A percentile compares a stretch with the other conserved stretches of the same genome.
Conservation (phyloP, 257 asterid genomes). For the Ligustrum vulgare region DNA sequence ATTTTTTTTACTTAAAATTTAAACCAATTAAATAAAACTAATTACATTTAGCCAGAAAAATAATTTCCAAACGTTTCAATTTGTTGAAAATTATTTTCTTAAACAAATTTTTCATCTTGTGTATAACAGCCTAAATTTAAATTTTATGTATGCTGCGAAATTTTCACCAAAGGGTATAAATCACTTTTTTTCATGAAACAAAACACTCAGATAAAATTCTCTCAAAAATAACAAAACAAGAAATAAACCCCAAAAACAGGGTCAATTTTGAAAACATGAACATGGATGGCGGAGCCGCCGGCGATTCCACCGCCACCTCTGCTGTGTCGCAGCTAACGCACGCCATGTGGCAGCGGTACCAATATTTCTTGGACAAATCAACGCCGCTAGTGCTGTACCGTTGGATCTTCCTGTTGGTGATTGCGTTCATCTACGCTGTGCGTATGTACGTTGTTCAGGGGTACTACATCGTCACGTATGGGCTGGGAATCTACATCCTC, state of each 20-base stretch:
- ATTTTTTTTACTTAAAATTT: too few relatives aligned
- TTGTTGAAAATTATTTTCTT: too few relatives aligned
- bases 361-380: conserved; percentile 76
- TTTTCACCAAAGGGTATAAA: too few relatives aligned
- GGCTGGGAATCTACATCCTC: conserved; percentile 80
- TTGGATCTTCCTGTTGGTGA: conserved; percentile 67
- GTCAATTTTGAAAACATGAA: conserved; percentile 39
- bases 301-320: conserved; percentile 40
- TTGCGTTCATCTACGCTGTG: conserved; percentile 62
- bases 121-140: too few relatives aligned
- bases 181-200: too few relatives aligned
- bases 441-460: conserved; percentile 78
- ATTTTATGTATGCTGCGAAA: too few relatives aligned
- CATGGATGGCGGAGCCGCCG: conserved; percentile 60
- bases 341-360: conserved; percentile 67
- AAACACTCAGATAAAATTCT: too few relatives aligned
- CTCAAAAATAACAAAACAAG: too few relatives aligned
- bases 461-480: conserved; percentile 91
- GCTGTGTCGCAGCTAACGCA: conserved; percentile 51
- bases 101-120: too few relatives aligned
- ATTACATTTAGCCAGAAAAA: too few relatives aligned
- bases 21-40: too few relatives aligned
- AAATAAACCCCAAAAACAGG: not conserved
- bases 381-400: conserved; percentile 81
- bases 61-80: too few relatives aligned